These are phyloP conservation scores for Gryganskiella cystojenkinii DNA, from an alignment of 192 early-diverging fungal genomes.

Conservation along the genomic window DNA sequence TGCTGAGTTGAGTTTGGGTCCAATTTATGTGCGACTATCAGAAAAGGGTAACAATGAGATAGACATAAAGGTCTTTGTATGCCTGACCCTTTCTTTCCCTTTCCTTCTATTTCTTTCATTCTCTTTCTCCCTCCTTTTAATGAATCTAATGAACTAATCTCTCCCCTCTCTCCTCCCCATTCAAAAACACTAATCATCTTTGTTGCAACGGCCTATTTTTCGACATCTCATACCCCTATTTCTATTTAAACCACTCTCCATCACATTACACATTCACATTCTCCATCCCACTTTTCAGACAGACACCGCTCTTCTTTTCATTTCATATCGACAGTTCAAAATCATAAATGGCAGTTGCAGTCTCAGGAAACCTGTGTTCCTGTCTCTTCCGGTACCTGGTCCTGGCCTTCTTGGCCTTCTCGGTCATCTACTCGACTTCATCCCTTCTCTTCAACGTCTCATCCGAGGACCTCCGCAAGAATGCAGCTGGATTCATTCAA, in stretches of 20 bases:
- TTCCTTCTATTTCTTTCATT: not conserved
- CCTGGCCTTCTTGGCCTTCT: slow-evolving; percentile 33
- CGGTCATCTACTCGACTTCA: slow-evolving; percentile 31
- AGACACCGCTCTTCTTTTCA: not conserved
- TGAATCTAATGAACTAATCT: not conserved
- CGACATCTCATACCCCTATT: not conserved
- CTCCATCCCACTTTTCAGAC: not conserved
- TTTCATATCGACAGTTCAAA: not conserved
- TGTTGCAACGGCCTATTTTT: not conserved
- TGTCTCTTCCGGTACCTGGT: slow-evolving; percentile 46
- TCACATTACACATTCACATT: not conserved
- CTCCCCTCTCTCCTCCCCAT: not conserved
- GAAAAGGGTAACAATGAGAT: too few species aligned
- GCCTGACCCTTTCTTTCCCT: not conserved
- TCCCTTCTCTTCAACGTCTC: slow-evolving; percentile 32
- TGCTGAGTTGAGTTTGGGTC: too few species aligned
- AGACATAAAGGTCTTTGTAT: not conserved
- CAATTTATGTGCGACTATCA: too few species aligned
- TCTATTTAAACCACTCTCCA: not conserved
- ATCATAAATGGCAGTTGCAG: slow-evolving; percentile 32
- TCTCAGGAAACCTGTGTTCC: slow-evolving; percentile 40
- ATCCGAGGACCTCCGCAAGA: slow-evolving; percentile 51
- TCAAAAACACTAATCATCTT: too few species aligned
- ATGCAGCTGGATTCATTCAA: slow-evolving; percentile 55
- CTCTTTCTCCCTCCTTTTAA: not conserved